These are phyloP conservation scores for Parasarocladium wereldwijsianum DNA, from an alignment of 2,329 filamentous ascomycete species.

Conservation along the genomic window DNA sequence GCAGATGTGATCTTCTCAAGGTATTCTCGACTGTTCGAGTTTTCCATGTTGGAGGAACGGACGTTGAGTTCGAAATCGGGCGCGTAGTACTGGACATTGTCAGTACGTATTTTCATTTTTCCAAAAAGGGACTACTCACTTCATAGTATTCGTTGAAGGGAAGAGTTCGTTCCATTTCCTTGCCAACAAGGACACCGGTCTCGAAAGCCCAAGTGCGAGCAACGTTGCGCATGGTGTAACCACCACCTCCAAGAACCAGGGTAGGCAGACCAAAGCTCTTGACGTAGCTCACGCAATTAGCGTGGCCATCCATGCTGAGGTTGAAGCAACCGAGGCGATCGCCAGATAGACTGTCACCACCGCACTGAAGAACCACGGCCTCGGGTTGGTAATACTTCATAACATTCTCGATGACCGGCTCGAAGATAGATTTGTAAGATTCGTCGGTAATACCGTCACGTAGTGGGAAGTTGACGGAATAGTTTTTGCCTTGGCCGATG, in stretches of 20 bases:
- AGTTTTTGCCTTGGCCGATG: slow-evolving; percentile 76
- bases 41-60: slow-evolving; percentile 76
- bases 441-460: slow-evolving; percentile 83
- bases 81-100: slow-evolving; percentile 61
- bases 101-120: slow-evolving; percentile 10
- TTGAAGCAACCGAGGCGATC: slow-evolving; percentile 96
- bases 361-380: slow-evolving; percentile 90
- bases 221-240: slow-evolving; percentile 95
- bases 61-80: slow-evolving; percentile 87
- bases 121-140: slow-evolving; percentile 28
- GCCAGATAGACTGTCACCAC: slow-evolving; percentile 85
- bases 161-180: slow-evolving; percentile 66
- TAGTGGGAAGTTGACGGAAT: slow-evolving; percentile 81
- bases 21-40: slow-evolving; percentile 73
- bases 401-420: slow-evolving; percentile 74
- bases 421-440: slow-evolving; percentile 83
- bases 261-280: slow-evolving; percentile 76
- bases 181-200: slow-evolving; percentile 75
- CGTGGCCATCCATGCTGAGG: slow-evolving; percentile 89
- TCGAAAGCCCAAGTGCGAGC: slow-evolving; percentile 96
- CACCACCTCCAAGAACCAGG: slow-evolving; percentile 86
- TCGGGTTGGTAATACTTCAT: slow-evolving; percentile 81
- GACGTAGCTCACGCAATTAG: slow-evolving; percentile 83
- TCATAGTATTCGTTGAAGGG: slow-evolving; percentile 96
- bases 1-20: slow-evolving; percentile 69